phyloP scores from a whole-genome alignment of 2,329 filamentous ascomycete genomes.

The Thermochaetoides dissita region DNA sequence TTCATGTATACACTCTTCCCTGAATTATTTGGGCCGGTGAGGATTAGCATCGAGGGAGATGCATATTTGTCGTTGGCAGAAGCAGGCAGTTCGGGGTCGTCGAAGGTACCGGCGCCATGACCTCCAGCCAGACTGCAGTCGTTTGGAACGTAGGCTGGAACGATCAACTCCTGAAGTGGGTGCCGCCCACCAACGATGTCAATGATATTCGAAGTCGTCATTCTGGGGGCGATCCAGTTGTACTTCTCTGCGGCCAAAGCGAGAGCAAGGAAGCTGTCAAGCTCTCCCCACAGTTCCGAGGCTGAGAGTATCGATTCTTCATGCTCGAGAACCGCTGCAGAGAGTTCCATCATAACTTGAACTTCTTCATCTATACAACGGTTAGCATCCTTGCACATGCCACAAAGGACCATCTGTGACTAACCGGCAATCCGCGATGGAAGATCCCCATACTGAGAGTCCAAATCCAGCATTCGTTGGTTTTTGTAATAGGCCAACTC shows the following conservation, averaged over 20 bases:
- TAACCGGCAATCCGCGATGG: conserved; percentile 70
- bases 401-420: conserved; percentile 10
- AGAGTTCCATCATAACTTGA: conserved; percentile 68
- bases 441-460: conserved; percentile 69
- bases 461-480: conserved; percentile 63
- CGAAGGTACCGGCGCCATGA: conserved; percentile 13
- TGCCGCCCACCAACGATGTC: conserved; percentile 69
- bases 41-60: conserved; percentile 53
- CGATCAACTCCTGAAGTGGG: conserved; percentile 70
- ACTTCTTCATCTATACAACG: conserved; percentile 60
- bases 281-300: conserved; percentile 73
- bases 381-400: neutral
- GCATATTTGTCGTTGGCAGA: neutral
- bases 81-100: neutral
- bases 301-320: conserved; percentile 50
- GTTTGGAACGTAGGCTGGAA: conserved; percentile 72
- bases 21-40: conserved; percentile 93
- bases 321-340: conserved; percentile 54
- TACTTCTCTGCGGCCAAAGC: conserved; percentile 64
- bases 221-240: conserved; percentile 52
- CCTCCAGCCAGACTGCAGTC: conserved; percentile 58
- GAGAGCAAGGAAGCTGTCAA: conserved; percentile 74
- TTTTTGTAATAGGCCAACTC: conserved; percentile 78
- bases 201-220: conserved; percentile 58
- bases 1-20: conserved; percentile 95